A percentile compares a stretch with the other conserved stretches of the same genome.
phyloP scores from a whole-genome alignment of 129 eudicot species.

The Kitagawia praeruptora region DNA sequence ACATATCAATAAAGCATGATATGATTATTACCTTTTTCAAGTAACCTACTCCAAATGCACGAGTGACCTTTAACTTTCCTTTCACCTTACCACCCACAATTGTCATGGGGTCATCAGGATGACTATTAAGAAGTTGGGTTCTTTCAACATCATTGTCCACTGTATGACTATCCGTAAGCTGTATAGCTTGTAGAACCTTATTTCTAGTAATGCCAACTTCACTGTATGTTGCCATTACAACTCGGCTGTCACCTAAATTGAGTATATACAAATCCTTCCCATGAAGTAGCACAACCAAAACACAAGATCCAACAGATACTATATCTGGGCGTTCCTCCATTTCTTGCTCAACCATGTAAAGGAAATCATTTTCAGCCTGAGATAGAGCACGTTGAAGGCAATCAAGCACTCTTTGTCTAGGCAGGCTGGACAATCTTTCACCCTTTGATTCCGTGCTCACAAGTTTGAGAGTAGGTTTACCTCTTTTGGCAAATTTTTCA shows the following conservation, averaged over 20 bases:
- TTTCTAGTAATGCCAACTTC: conserved; percentile 16
- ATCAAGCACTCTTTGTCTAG: conserved; percentile 54
- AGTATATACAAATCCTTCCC: conserved; percentile 73
- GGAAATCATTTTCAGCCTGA: conserved; percentile 82
- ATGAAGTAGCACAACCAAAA: conserved; percentile 63
- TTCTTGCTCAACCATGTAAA: conserved; percentile 97
- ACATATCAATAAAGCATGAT: not conserved
- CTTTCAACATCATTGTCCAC: conserved; percentile 84
- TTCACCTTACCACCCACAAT: conserved; percentile 75
- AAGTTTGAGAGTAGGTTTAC: not conserved
- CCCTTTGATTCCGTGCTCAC: not conserved
- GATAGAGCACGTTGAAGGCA: conserved; percentile 70
- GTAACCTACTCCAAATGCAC: conserved; percentile 98
- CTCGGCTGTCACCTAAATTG: conserved; percentile 93
- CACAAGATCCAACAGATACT: conserved; percentile 93
- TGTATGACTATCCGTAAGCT: conserved; percentile 75
- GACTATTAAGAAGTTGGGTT: conserved; percentile 48
- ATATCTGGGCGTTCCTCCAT: conserved; percentile 98
- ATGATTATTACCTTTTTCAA: conserved; percentile 60
- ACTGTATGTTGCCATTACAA: conserved; percentile 59
- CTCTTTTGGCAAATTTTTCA: conserved; percentile 8
- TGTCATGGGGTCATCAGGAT: conserved; percentile 75
- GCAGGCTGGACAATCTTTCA: conserved; percentile 17
- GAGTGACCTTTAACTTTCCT: conserved; percentile 90
- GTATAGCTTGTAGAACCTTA: conserved; percentile 47